These are phyloP conservation scores for Agrocybe chaxingu DNA, from an alignment of 768 basidiomycete genomes.

Conservation along the genomic window DNA sequence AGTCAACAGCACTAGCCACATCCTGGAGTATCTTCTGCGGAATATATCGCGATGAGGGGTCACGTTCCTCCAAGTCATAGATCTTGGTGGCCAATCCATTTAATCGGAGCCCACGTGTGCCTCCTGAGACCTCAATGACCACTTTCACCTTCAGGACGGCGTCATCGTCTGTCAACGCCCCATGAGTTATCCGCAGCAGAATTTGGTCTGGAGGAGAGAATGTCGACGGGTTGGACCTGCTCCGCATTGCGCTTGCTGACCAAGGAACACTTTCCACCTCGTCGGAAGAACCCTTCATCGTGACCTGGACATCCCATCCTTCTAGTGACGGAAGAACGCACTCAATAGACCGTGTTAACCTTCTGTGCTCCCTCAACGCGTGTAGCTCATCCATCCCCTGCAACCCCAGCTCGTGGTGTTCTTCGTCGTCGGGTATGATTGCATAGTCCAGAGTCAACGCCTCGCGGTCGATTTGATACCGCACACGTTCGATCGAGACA, in stretches of 20 bases:
- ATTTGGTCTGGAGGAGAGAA: constrained; percentile 43
- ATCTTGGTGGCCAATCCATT: constrained; percentile 81
- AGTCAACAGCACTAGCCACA: constrained; percentile 62
- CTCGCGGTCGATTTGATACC: constrained; percentile 80
- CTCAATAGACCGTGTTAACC: constrained; percentile 76
- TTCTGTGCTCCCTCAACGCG: constrained; percentile 59
- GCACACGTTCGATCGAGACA: constrained; percentile 73
- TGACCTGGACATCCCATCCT: constrained; percentile 86
- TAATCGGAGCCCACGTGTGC: constrained; percentile 74
- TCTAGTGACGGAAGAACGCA: constrained; percentile 71
- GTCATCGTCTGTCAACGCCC: constrained; percentile 66
- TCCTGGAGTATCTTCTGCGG: constrained; percentile 70
- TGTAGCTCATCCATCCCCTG: constrained; percentile 65
- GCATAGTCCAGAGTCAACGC: constrained; percentile 82
- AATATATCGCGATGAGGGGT: constrained; percentile 56
- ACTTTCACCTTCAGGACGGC: constrained; percentile 79
- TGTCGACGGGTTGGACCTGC: constrained; percentile 32
- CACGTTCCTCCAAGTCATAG: constrained; percentile 61
- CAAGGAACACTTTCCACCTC: constrained; percentile 73
- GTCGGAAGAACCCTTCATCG: constrained; percentile 70
- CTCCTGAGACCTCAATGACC: constrained; percentile 75
- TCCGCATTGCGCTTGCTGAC: constrained; percentile 58
- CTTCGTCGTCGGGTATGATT: constrained; percentile 74
- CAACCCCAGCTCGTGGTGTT: constrained; percentile 28
- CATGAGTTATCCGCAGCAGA: constrained; percentile 69